Percentiles rank a stretch among this genome's conserved stretches.
Evolutionary conservation across 768 basidiomycete genomes (phyloP).

Genomic region (Phylloporus rhodoxanthus): DNA sequence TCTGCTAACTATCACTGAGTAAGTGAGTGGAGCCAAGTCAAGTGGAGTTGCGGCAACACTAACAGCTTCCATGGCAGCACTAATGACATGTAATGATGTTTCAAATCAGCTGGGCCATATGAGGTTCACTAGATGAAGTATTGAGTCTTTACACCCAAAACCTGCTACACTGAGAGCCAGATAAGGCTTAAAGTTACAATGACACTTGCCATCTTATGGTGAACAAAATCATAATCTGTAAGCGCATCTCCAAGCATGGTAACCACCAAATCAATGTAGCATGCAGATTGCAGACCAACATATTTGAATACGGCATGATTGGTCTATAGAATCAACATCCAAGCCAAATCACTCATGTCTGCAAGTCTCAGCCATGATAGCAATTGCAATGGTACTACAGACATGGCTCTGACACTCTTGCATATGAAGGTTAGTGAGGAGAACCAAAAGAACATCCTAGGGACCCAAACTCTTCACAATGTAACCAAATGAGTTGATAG

Average conservation of each 20-base stretch:
- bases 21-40: too few relatives aligned
- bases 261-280: conserved; percentile 95
- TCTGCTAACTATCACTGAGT: too few relatives aligned
- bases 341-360: conserved; percentile 43
- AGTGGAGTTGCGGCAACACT: too few relatives aligned
- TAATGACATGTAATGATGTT: conserved; percentile 96
- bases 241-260: conserved; percentile 98
- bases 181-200: too few relatives aligned
- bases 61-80: conserved; percentile 95
- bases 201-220: conserved; percentile 94
- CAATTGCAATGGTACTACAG: conserved; percentile 97
- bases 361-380: conserved; percentile 90
- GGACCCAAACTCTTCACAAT: too few relatives aligned
- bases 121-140: too few relatives aligned
- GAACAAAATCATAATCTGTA: conserved; percentile 95
- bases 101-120: conserved; percentile 99
- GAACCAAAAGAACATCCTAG: too few relatives aligned
- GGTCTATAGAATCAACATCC: background rate
- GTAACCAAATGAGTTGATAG: too few relatives aligned
- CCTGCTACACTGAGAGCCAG: too few relatives aligned
- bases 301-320: conserved; percentile 96
- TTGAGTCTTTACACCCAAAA: conserved; percentile 96
- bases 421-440: conserved; percentile 93
- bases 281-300: conserved; percentile 92
- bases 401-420: conserved; percentile 99